These are phyloP conservation scores for Irpex sp. DNA, from an alignment of 1,284 basidiomycete species.

Conservation along the genomic window DNA sequence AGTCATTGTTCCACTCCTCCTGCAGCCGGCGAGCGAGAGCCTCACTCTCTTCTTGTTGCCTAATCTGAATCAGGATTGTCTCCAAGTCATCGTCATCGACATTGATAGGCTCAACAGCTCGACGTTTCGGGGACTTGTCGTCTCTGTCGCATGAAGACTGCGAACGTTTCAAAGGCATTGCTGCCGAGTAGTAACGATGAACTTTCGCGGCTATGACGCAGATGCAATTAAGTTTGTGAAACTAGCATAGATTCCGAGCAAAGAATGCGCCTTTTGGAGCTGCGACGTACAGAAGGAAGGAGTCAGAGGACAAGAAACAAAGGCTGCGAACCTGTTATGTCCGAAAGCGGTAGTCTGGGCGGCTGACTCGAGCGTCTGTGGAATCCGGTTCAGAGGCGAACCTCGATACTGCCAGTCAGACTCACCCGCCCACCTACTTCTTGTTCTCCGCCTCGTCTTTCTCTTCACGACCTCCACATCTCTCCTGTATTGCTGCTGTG, in stretches of 20 bases:
- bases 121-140: slow-evolving; percentile 13
- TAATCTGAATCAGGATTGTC: slow-evolving; percentile 33
- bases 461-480: slow-evolving; percentile 4
- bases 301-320: slow-evolving; percentile 1
- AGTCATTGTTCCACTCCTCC: slow-evolving; percentile 21
- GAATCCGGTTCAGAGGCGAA: background rate
- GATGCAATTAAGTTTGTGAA: background rate
- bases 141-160: slow-evolving; percentile 5
- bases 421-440: slow-evolving; percentile 2
- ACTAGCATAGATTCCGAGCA: background rate
- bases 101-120: slow-evolving; percentile 6
- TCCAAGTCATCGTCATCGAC: slow-evolving; percentile 30
- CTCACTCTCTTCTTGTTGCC: slow-evolving; percentile 40
- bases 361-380: slow-evolving; percentile 1
- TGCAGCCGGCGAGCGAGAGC: slow-evolving; percentile 32
- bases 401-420: background rate
- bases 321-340: background rate
- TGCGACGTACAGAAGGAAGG: background rate
- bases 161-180: slow-evolving; percentile 18
- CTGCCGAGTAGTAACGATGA: background rate
- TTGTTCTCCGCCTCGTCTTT: slow-evolving; percentile 1
- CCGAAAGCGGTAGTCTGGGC: slow-evolving; percentile 6
- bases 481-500: slow-evolving; percentile 1
- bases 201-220: background rate
- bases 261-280: background rate